A percentile compares a stretch with the other conserved stretches of the same genome.
Evolutionary conservation across 2,329 filamentous ascomycete genomes (phyloP).

Genomic region (Lachnellula occidentalis): DNA sequence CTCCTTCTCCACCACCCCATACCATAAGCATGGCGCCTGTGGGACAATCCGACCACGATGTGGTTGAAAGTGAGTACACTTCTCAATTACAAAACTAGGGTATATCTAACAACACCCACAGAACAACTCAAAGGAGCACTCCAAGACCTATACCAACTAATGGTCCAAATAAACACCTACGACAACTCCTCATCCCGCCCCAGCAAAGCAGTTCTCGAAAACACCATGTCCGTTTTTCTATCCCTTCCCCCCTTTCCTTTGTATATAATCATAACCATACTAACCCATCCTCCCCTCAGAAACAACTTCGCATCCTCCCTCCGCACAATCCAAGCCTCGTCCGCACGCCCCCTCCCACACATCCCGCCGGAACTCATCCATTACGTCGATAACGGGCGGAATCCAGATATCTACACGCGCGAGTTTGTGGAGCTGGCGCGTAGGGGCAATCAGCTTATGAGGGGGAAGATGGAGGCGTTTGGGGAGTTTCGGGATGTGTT

Average conservation of each 20-base stretch:
- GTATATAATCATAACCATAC: not conserved
- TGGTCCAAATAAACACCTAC: conserved; percentile 58
- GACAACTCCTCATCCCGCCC: conserved; percentile 44
- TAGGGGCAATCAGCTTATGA: conserved; percentile 60
- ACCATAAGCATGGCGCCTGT: conserved; percentile 32
- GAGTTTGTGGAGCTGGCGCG: conserved; percentile 67
- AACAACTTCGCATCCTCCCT: conserved; percentile 37
- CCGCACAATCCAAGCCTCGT: conserved; percentile 36
- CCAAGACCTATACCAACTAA: conserved; percentile 58
- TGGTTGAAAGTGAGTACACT: conserved; percentile 31
- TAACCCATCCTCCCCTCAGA: conserved; percentile 36
- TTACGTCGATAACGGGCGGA: conserved; percentile 66
- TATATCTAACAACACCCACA: conserved; percentile 24
- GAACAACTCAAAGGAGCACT: conserved; percentile 57
- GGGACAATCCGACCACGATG: conserved; percentile 31
- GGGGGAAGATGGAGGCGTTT: conserved; percentile 60
- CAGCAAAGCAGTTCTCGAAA: conserved; percentile 48
- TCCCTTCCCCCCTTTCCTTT: conserved; percentile 2
- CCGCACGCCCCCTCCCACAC: conserved; percentile 38
- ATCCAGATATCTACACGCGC: conserved; percentile 69
- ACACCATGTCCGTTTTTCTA: conserved; percentile 40
- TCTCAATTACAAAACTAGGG: not conserved
- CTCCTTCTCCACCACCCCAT: not conserved
- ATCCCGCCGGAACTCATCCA: conserved; percentile 59
- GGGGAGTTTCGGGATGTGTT: conserved; percentile 55